A percentile compares a stretch with the other conserved stretches of the same genome.
Conservation (phyloP, 768 basidiomycete species). For the Dioszegia crocea region DNA sequence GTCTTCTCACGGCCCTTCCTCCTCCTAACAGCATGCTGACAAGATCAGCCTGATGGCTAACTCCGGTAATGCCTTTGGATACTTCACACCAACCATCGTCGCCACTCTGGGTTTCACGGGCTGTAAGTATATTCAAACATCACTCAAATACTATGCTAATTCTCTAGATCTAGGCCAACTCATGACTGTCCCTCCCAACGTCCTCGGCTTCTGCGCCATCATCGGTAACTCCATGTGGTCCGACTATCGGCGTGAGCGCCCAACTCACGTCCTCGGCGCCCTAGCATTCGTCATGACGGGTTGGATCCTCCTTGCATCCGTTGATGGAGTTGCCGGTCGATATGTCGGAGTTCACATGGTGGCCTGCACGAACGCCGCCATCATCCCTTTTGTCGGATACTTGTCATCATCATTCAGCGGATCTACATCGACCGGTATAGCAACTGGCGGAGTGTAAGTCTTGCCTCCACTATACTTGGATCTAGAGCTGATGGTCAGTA, state of each 20-base stretch:
- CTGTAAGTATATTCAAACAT: conserved; percentile 14
- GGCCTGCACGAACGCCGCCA: conserved; percentile 43
- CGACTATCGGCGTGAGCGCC: conserved; percentile 30
- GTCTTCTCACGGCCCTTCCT: too few relatives aligned
- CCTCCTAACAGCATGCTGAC: too few relatives aligned
- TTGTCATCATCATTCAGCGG: conserved; percentile 34
- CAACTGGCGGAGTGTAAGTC: conserved; percentile 23
- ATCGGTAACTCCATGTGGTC: conserved; percentile 39
- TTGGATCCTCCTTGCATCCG: conserved; percentile 35
- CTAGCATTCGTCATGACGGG: conserved; percentile 28
- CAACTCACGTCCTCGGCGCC: conserved; percentile 34
- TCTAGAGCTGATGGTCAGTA: background rate
- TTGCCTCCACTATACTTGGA: too few relatives aligned
- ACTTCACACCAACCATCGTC: conserved; percentile 24
- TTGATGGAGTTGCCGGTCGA: conserved; percentile 27
- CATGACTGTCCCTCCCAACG: conserved; percentile 31
- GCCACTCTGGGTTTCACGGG: conserved; percentile 28
- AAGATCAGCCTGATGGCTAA: background rate
- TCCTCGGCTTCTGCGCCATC: conserved; percentile 31
- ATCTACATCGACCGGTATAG: conserved; percentile 38
- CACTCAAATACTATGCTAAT: conserved; percentile 9
- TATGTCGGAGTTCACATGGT: conserved; percentile 39
- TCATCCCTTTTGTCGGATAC: conserved; percentile 40
- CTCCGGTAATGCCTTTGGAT: conserved; percentile 20
- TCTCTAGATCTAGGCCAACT: conserved; percentile 19